phyloP scores from a whole-genome alignment of 345 rosid species.

The Combretum micranthum region DNA sequence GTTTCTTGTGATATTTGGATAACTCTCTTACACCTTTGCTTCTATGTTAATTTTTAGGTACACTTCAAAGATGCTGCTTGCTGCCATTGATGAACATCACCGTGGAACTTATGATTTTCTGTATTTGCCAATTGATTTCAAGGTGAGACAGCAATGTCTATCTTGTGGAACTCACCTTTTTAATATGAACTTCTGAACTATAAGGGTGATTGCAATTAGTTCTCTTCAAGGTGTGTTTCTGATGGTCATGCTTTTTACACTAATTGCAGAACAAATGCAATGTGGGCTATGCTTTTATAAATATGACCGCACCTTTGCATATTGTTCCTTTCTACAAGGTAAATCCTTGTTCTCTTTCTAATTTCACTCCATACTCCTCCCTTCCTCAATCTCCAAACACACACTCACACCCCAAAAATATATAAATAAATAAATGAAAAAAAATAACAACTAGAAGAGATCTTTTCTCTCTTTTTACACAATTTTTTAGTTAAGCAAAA shows the following conservation, averaged over 20 bases:
- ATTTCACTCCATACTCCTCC: too few relatives aligned
- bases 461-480: too few relatives aligned
- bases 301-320: conserved; percentile 81
- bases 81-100: conserved; percentile 89
- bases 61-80: conserved; percentile 92
- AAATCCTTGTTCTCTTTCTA: conserved; percentile 3
- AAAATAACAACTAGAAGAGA: too few relatives aligned
- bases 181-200: neutral
- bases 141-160: conserved; percentile 35
- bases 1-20: neutral
- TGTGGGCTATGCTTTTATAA: conserved; percentile 94
- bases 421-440: too few relatives aligned
- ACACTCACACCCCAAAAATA: too few relatives aligned
- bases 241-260: conserved; percentile 4
- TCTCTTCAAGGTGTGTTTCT: conserved; percentile 1
- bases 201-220: neutral
- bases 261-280: conserved; percentile 91
- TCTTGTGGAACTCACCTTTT: neutral
- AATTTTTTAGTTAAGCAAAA: too few relatives aligned
- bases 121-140: conserved; percentile 86
- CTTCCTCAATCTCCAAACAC: too few relatives aligned
- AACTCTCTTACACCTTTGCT: conserved; percentile 5
- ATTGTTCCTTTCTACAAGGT: conserved; percentile 90
- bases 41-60: conserved; percentile 40
- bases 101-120: conserved; percentile 81